Evolutionary conservation across 2,329 filamentous ascomycete genomes (phyloP), one percentile per base, ranked within the genome.

Genomic region (Colletotrichum abscissum): DNA sequence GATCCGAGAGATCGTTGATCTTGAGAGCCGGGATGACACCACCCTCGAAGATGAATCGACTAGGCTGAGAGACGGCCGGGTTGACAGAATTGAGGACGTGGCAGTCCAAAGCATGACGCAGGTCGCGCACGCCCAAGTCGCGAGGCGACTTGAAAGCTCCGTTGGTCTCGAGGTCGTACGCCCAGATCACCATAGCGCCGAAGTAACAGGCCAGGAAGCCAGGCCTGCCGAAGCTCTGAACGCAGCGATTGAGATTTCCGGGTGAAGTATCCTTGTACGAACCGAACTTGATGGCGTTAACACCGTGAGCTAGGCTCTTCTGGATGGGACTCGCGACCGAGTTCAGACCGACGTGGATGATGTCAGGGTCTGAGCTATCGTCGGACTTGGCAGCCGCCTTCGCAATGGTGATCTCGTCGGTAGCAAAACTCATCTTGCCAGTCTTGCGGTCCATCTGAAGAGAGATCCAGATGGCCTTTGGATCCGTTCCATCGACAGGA

Each of bases 1-100:
- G n/a, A 42, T 63, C 59, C n/a, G 33, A n/a, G 12, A 63, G 33
- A 26, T 63, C 42, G 1, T 63, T 63, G 59, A 63, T 11, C 28
- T 63, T 63, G 16, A 63, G 59, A 4, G 59, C 14, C 3, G 33
- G 33, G 11, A 63, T 24, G 3, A 28, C n/a, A 11, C n/a, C n/a
- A 0, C 28, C 57, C 12, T n/a, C 42, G 1, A 26, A 4, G 5
- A 30, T 24, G 55, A 30, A 57, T 22, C 59, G 28, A 5, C 35
- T 11, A 9, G 33, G 28, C 9, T 42, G 14, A 30, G n/a, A 11
- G n/a, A 63, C 12, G 7, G 59, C 59, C 6, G 42, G 33, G 7
- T 63, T 63, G 2, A 12, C 8, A 0, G 30, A 9, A 33, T 63
- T 42, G 6, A 26, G 33, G 0, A 26, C 11, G 9, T 42, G 42